Evolutionary conservation across 2,329 filamentous ascomycete genomes (phyloP), one percentile per base, ranked within the genome.

Genomic region (Dothiorella sarmentorum): DNA sequence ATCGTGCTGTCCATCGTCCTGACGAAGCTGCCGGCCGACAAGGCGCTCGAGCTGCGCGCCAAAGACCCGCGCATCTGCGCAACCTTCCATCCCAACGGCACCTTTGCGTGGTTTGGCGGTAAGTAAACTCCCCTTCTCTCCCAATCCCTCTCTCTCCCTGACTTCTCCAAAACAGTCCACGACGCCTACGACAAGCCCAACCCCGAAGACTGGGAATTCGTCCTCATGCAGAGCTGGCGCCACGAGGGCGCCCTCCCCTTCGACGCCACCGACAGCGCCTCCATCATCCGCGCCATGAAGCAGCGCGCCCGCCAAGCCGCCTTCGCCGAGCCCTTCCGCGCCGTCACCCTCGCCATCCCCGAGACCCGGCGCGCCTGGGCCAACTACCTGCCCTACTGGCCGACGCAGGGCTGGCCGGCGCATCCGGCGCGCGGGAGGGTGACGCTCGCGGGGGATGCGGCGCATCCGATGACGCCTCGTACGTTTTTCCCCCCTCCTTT

Each of bases 141-240:
- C 3, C 7, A 9, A 4, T 31, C 6, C 15, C 10, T 24, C n/a
- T 18, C 29, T 11, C 43, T 29, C n/a, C 11, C 6, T 17, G 9
- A 11, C 26, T 1, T 11, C 4, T 1, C 7, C 9, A 7, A 22
- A 6, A 18, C 40, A 59, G 58, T 53, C 0, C 58, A 59, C 58
- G 40, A 59, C 4, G 66, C 71, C 2, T 68, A 73, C 43, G 61
- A 68, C 13, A 65, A 38, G n/a, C n/a, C 71, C 17, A 63, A 71
- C 9, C 76, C 76, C 1, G 73, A 75, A 20, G 67, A 66, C 4
- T 78, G 76, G 76, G 71, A 70, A 3, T 78, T 78, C 62, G 76
- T 76, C 65, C 78, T 76, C 67, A 80, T 80, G 64, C 75, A 80
- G 52, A 79, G 77, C 10, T 79, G 76, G 75, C 62, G 71, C 66